phyloP scores from a whole-genome alignment of 495 filamentous ascomycete species.

The Friedmanniomyces endolithicus region DNA sequence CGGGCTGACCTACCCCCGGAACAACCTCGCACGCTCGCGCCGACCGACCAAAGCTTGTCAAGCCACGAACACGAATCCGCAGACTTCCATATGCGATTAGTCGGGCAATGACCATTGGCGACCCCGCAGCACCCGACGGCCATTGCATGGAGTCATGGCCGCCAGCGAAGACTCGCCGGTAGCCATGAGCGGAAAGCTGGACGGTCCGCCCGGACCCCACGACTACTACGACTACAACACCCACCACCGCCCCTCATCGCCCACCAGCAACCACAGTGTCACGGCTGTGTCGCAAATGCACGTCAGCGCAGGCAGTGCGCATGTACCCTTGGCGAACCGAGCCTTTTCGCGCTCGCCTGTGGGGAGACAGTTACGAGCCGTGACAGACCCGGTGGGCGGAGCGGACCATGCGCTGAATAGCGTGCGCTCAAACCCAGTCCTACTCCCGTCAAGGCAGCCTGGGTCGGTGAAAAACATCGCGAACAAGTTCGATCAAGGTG shows the following conservation, averaged over 20 bases:
- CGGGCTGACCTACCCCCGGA: not conserved
- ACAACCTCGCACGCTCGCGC: not conserved
- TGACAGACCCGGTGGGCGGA: not conserved
- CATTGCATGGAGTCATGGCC: slow-evolving; percentile 2
- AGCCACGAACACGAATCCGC: not conserved
- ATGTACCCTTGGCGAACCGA: not conserved
- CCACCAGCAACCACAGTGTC: not conserved
- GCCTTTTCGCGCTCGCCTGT: slow-evolving; percentile 9
- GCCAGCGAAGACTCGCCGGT: not conserved
- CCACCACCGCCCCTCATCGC: not conserved
- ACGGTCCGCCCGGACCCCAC: not conserved
- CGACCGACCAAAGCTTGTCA: not conserved
- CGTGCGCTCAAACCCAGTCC: slow-evolving; percentile 13
- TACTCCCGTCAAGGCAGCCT: slow-evolving; percentile 25
- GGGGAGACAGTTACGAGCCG: not conserved
- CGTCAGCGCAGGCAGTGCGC: not conserved
- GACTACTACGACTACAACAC: slow-evolving; percentile 1
- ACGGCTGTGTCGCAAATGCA: not conserved
- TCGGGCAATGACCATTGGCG: slow-evolving; percentile 5
- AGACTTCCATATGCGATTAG: not conserved
- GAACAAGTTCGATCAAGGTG: slow-evolving; percentile 45
- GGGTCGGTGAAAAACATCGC: slow-evolving; percentile 50
- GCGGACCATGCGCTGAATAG: slow-evolving; percentile 5
- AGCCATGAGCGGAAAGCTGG: not conserved
- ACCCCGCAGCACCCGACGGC: not conserved